phyloP scores from a whole-genome alignment of 2,329 filamentous ascomycete genomes.

The Fusarium verticillioides region DNA sequence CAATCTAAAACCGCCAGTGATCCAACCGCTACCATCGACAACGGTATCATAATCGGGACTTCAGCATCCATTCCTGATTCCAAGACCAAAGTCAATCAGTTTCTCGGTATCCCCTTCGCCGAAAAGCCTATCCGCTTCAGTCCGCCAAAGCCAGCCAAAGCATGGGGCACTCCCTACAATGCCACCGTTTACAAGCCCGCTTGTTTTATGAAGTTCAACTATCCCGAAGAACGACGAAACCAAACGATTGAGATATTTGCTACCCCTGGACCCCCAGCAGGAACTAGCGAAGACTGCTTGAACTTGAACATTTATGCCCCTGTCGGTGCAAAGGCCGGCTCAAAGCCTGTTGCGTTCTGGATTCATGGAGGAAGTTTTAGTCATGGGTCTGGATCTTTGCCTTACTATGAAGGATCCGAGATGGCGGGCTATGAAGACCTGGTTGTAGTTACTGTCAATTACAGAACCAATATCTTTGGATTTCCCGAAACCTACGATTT shows the following conservation, averaged over 20 bases:
- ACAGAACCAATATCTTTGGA: slow-evolving; percentile 56
- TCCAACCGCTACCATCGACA: slow-evolving; percentile 35
- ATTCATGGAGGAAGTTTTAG: slow-evolving; percentile 56
- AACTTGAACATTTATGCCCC: slow-evolving; percentile 50
- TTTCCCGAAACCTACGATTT: slow-evolving; percentile 50
- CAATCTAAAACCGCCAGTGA: neutral
- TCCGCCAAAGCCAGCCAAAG: slow-evolving; percentile 24
- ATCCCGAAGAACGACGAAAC: slow-evolving; percentile 27
- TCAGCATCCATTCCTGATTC: slow-evolving; percentile 28
- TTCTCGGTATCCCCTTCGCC: slow-evolving; percentile 48
- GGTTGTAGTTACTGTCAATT: slow-evolving; percentile 60
- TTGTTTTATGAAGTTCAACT: slow-evolving; percentile 44
- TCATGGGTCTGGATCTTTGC: slow-evolving; percentile 50
- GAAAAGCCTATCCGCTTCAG: slow-evolving; percentile 43
- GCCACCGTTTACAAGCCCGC: slow-evolving; percentile 40
- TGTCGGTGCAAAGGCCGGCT: slow-evolving; percentile 22
- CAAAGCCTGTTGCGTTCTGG: slow-evolving; percentile 58
- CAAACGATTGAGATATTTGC: slow-evolving; percentile 35
- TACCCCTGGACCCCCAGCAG: slow-evolving; percentile 37
- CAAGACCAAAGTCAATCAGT: slow-evolving; percentile 39
- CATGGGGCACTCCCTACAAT: slow-evolving; percentile 39
- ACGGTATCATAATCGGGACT: slow-evolving; percentile 31
- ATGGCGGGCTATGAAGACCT: slow-evolving; percentile 57
- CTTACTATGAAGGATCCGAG: slow-evolving; percentile 54
- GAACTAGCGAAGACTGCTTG: slow-evolving; percentile 49